Percentiles rank a stretch among this genome's conserved stretches.
Conservation (phyloP, 2,329 filamentous ascomycete species). For the Botrytis fabae region DNA sequence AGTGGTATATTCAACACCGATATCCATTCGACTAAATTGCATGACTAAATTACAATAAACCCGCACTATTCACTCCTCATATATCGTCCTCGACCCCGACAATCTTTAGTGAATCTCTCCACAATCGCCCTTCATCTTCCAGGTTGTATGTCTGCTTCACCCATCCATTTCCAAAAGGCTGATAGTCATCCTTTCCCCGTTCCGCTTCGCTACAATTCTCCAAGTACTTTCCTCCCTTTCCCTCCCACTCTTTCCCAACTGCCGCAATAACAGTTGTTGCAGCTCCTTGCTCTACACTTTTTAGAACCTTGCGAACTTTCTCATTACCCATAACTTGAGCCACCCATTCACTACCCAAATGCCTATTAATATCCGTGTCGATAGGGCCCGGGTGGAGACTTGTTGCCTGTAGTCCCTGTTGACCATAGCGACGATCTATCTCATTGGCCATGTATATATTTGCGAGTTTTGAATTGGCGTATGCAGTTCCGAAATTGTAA, state of each 20-base stretch:
- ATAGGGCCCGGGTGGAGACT: slow-evolving; percentile 3
- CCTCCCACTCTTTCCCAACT: neutral
- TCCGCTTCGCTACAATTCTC: neutral
- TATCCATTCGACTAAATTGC: neutral
- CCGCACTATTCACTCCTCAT: neutral
- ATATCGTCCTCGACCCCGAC: neutral
- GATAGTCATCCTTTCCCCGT: neutral
- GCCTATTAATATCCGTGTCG: neutral
- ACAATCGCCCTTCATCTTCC: neutral
- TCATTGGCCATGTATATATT: slow-evolving; percentile 11
- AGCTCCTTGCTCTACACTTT: neutral
- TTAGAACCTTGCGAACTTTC: neutral
- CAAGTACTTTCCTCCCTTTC: neutral
- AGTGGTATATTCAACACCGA: neutral
- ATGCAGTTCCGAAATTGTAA: neutral
- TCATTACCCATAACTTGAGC: neutral
- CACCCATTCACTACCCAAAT: neutral
- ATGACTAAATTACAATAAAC: neutral
- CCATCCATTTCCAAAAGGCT: neutral
- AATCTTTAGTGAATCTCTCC: neutral
- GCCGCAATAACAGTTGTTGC: neutral
- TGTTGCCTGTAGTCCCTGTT: neutral
- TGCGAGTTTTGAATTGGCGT: neutral
- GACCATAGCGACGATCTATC: slow-evolving; percentile 8
- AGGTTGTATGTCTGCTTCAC: neutral